Evolutionary conservation across 1,284 basidiomycete species (phyloP), one percentile per base, ranked within the genome.

Genomic region (Pseudozyma hubeiensis): DNA sequence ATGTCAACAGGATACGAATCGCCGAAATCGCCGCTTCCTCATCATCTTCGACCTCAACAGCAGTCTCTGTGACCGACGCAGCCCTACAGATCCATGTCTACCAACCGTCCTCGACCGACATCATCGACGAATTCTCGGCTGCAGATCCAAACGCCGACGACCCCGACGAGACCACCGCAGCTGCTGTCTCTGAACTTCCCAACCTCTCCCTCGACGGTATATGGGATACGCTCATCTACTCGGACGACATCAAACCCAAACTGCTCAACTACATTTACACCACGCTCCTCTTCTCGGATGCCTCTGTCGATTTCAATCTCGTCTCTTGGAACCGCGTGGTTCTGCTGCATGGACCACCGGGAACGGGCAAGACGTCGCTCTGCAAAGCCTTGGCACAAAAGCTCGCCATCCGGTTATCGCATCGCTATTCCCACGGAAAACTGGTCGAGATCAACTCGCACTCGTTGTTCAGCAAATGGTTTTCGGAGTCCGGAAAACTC

Each of bases 401-500:
- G 81, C 88, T 99, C 4, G 90, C 94, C 0, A 94, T 99, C 65
- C 90, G 96, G 16, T 87, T 99, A 3, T 92, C 92, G 0, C 89
- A 91, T 77, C 88, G 91, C 91, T 99, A 97, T 83, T 87, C 91
- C 0, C 88, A 92, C 83, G 90, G 93, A 31, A 91, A 92, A 59
- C 87, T 99, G 4, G 89, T 99, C 48, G 97, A 99, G 85, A 97
- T 99, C 84, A 99, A 99, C 67, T 80, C 77, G 33, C 82, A 84
- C 51, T 82, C 81, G 8, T 67, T 84, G 14, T 84, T 84, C 68
- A 83, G 81, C 8, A 84, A 83, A 63, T 85, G 84, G 84, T 99
- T 99, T 86, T 97, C 94, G 1, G 97, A 99, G 83, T 96, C 93
- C 0, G 97, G 97, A 31, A 99, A 99, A 85, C 90, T 99, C 14